Conservation (phyloP, 805 yeast genomes). For the Priceomyces melissophilus region DNA sequence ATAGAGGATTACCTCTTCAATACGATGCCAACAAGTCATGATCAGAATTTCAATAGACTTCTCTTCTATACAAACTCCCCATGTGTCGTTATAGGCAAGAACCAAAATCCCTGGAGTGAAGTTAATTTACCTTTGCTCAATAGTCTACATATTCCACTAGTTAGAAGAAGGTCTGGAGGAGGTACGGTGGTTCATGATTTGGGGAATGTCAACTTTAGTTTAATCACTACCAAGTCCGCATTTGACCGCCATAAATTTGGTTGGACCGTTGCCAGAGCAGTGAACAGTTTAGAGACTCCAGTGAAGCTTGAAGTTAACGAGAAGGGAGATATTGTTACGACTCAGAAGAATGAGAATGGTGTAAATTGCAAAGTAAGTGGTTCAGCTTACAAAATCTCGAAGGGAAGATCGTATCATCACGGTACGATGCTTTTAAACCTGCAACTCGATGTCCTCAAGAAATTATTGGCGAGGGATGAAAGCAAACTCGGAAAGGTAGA, state of each 20-base stretch:
- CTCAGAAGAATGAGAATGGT: constrained; percentile 23
- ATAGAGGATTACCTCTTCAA: constrained; percentile 76
- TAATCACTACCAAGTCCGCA: constrained; percentile 61
- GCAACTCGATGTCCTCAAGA: constrained; percentile 53
- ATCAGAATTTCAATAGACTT: constrained; percentile 47
- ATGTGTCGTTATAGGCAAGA: constrained; percentile 92
- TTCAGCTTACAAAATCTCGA: constrained; percentile 83
- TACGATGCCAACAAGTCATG: constrained; percentile 46
- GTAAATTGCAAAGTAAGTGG: constrained; percentile 71
- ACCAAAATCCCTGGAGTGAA: constrained; percentile 94
- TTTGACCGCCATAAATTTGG: constrained; percentile 62
- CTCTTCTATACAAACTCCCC: constrained; percentile 74
- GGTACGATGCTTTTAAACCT: constrained; percentile 88
- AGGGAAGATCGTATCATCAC: constrained; percentile 85
- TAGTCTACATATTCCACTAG: constrained; percentile 53
- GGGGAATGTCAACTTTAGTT: constrained; percentile 86
- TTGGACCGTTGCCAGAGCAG: constrained; percentile 34
- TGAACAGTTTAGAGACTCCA: constrained; percentile 16
- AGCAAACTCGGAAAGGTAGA: constrained; percentile 38
- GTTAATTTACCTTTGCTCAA: constrained; percentile 57
- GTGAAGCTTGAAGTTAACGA: constrained; percentile 50
- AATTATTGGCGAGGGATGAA: constrained; percentile 52
- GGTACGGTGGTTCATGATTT: constrained; percentile 95
- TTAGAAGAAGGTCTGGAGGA: constrained; percentile 88
- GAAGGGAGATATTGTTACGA: constrained; percentile 72